Evolutionary conservation across 2,329 filamentous ascomycete species (phyloP).

Genomic region (Podosphaera fusca): DNA sequence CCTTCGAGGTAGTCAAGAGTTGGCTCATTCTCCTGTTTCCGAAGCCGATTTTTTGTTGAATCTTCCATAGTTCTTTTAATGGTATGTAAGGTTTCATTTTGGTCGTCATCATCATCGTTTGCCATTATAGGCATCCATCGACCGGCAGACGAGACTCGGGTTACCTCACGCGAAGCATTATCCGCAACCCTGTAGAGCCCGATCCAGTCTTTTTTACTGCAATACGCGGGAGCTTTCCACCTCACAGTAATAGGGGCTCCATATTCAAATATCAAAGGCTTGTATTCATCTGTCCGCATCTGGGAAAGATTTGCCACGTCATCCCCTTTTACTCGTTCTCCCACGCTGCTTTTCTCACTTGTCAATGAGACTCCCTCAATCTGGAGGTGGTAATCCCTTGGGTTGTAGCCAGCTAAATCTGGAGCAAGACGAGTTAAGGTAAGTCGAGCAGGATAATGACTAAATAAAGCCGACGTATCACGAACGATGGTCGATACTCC

Average conservation of each 20-base stretch:
- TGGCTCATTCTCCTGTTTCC: background rate
- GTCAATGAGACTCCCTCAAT: slow-evolving; percentile 42
- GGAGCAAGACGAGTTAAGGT: slow-evolving; percentile 60
- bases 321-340: slow-evolving; percentile 50
- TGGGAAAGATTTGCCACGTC: slow-evolving; percentile 43
- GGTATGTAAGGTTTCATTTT: slow-evolving; percentile 48
- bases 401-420: slow-evolving; percentile 57
- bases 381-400: slow-evolving; percentile 55
- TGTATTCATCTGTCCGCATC: slow-evolving; percentile 33
- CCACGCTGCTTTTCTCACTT: slow-evolving; percentile 29
- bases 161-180: slow-evolving; percentile 66
- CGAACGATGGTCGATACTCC: slow-evolving; percentile 72
- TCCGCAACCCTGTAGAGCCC: slow-evolving; percentile 91
- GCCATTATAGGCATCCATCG: slow-evolving; percentile 69
- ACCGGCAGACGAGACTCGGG: slow-evolving; percentile 64
- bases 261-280: slow-evolving; percentile 66
- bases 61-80: slow-evolving; percentile 17
- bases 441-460: slow-evolving; percentile 67
- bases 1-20: slow-evolving; percentile 33
- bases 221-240: slow-evolving; percentile 74
- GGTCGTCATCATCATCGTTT: slow-evolving; percentile 51
- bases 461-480: slow-evolving; percentile 72
- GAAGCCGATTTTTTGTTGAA: too few species aligned
- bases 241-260: slow-evolving; percentile 72
- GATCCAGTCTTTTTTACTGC: slow-evolving; percentile 84